Evolutionary conservation across 169 alveolate species (phyloP), one percentile per base, ranked within the genome.

Genomic region (Sarcocystis neurona): DNA sequence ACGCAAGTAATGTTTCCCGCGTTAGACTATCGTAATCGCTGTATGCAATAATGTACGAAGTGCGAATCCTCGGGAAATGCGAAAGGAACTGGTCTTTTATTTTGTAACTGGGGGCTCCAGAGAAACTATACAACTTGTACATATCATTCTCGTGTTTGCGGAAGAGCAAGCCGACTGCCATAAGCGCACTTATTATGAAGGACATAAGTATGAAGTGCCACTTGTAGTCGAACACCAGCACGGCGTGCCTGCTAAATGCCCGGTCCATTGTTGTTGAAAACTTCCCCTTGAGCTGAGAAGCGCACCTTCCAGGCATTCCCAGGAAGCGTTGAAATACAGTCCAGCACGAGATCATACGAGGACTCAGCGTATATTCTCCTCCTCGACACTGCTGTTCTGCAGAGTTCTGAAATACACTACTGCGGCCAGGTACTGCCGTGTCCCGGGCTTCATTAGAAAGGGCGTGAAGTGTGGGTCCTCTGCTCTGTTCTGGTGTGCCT

Each of bases 61-160:
- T 53, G 37, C 89, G 89, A 32, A 32, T 41, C 2, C 79, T 78
- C 1, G 56, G 32, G 39, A 82, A 82, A 39, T 66, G 70, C n/a
- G 27, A 2, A 34, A 53, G 60, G 43, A 82, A 46, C 0, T 53
- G 78, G 39, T 53, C 43, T 39, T 68, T 66, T 18, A 82, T 79
- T 4, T 15, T 1, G 46, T 82, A 34, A 46, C 89, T 82, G 46
- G 89, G 89, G 43, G 89, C 89, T 23, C 89, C 89, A 10, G 89
- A 68, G 43, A 30, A 82, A 48, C 89, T 82, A 47, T 82, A 82
- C 66, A 82, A 58, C 89, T 60, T 56, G 89, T 53, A 82, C 89
- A 82, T 82, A 32, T 82, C 89, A 30, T 58, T 53, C 30, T 82
- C 89, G 79, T 82, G 70, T 46, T 63, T 82, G 68, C 89, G 89